Evolutionary conservation across 139 green algal genomes (phyloP).

Genomic region (Chlorella sp.): DNA sequence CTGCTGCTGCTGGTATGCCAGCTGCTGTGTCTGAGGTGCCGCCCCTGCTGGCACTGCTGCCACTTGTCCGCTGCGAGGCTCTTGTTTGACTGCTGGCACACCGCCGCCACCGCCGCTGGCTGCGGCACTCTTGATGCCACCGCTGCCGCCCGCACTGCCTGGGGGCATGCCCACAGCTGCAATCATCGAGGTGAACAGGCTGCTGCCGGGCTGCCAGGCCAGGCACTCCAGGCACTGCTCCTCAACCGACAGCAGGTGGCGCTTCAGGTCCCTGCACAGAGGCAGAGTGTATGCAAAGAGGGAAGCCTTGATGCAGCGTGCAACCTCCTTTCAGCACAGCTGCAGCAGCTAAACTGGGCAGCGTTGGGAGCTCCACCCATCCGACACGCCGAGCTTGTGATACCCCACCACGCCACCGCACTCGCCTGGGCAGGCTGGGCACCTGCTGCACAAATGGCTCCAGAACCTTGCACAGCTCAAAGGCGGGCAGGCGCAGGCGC

Average conservation of each 20-base stretch:
- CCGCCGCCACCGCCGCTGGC: neutral
- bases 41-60: too few relatives aligned
- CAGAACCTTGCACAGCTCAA: constrained; percentile 85
- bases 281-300: too few relatives aligned
- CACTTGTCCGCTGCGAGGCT: too few relatives aligned
- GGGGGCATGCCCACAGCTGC: constrained; percentile 4
- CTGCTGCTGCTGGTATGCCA: neutral
- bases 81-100: neutral
- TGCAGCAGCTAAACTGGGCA: too few relatives aligned
- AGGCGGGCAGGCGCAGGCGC: constrained; percentile 66
- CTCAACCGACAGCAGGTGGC: constrained; percentile 80
- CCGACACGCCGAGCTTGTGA: too few relatives aligned
- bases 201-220: constrained; percentile 73
- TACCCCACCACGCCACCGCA: too few relatives aligned
- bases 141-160: neutral
- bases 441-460: constrained; percentile 68
- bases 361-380: too few relatives aligned
- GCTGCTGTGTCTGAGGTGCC: neutral
- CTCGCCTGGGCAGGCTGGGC: constrained; percentile 52
- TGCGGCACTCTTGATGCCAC: neutral
- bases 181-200: constrained; percentile 67
- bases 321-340: too few relatives aligned
- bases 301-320: too few relatives aligned
- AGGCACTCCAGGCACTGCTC: constrained; percentile 78
- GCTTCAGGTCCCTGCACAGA: constrained; percentile 66